phyloP scores from a whole-genome alignment of 2,329 filamentous ascomycete genomes.

The Aureobasidium pullulans region DNA sequence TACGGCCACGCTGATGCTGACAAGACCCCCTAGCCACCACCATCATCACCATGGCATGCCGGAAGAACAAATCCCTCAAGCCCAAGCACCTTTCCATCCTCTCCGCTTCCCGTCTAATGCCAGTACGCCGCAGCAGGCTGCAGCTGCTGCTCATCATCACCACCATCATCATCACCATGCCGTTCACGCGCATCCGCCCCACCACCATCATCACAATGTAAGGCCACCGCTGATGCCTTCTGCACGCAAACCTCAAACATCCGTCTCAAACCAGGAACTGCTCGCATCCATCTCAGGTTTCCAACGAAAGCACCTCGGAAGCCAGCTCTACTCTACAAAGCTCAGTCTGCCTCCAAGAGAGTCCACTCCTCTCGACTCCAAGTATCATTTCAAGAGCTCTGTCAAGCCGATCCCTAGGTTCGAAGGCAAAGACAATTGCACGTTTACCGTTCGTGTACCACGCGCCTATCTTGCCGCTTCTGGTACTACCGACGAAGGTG shows the following conservation, averaged over 20 bases:
- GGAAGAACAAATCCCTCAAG: constrained; percentile 18
- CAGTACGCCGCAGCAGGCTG: constrained; percentile 22
- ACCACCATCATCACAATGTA: constrained; percentile 29
- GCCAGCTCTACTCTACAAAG: constrained; percentile 69
- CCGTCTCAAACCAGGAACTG: constrained; percentile 61
- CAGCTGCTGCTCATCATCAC: constrained; percentile 33
- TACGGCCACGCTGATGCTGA: constrained; percentile 5
- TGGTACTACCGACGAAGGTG: constrained; percentile 12
- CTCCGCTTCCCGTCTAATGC: constrained; percentile 27
- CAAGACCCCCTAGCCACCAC: constrained; percentile 18
- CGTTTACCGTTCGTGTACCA: constrained; percentile 79
- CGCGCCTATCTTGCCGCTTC: constrained; percentile 59
- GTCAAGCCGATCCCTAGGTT: constrained; percentile 72
- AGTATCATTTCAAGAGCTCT: constrained; percentile 50
- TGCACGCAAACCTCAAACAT: constrained; percentile 56
- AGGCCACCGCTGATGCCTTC: constrained; percentile 25
- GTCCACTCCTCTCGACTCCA: constrained; percentile 38
- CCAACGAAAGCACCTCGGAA: constrained; percentile 74
- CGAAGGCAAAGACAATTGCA: constrained; percentile 76
- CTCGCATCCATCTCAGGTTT: constrained; percentile 63
- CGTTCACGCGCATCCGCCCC: constrained; percentile 29
- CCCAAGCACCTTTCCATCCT: constrained; percentile 24
- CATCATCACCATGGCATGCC: constrained; percentile 27
- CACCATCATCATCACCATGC: constrained; percentile 35
- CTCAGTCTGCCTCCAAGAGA: constrained; percentile 42